These are phyloP conservation scores for Phanerochaete sordida DNA, from an alignment of 768 basidiomycete genomes.

Conservation along the genomic window DNA sequence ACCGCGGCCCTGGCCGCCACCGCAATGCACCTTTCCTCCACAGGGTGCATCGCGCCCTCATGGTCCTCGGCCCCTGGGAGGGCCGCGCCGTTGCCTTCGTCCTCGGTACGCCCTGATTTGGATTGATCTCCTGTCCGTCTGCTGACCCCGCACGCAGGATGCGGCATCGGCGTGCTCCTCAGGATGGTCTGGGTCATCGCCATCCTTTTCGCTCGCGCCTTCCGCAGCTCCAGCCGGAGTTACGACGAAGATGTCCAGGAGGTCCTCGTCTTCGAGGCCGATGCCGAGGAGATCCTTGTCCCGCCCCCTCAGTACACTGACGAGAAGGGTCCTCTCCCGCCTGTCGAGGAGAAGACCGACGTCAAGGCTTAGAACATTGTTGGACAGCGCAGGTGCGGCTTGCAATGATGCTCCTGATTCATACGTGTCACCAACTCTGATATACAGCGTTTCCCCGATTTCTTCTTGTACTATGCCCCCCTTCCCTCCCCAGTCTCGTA, in stretches of 20 bases:
- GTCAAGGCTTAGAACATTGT: constrained; percentile 4
- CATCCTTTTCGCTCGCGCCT: constrained; percentile 55
- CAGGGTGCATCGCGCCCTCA: constrained; percentile 63
- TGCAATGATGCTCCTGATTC: not conserved
- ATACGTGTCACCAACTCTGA: not conserved
- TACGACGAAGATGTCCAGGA: constrained; percentile 35
- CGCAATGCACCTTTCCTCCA: constrained; percentile 42
- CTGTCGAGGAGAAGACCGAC: constrained; percentile 9
- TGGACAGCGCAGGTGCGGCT: not conserved
- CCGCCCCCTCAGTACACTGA: constrained; percentile 59
- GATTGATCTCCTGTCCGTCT: not conserved
- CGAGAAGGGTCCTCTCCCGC: constrained; percentile 40
- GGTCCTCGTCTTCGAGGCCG: constrained; percentile 40
- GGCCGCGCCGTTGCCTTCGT: constrained; percentile 81
- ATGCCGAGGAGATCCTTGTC: constrained; percentile 43
- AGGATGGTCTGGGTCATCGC: constrained; percentile 77
- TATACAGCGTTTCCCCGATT: not conserved
- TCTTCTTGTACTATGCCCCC: not conserved
- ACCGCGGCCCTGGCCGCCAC: constrained; percentile 17
- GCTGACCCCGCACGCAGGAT: constrained; percentile 42
- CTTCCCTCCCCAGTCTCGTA: not conserved
- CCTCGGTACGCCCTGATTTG: constrained; percentile 48
- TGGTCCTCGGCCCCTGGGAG: constrained; percentile 77
- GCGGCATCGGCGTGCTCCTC: constrained; percentile 77
- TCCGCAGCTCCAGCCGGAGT: constrained; percentile 39